These are phyloP conservation scores for Metarhizium guizhouense DNA, from an alignment of 2,329 filamentous ascomycete species.

Conservation along the genomic window DNA sequence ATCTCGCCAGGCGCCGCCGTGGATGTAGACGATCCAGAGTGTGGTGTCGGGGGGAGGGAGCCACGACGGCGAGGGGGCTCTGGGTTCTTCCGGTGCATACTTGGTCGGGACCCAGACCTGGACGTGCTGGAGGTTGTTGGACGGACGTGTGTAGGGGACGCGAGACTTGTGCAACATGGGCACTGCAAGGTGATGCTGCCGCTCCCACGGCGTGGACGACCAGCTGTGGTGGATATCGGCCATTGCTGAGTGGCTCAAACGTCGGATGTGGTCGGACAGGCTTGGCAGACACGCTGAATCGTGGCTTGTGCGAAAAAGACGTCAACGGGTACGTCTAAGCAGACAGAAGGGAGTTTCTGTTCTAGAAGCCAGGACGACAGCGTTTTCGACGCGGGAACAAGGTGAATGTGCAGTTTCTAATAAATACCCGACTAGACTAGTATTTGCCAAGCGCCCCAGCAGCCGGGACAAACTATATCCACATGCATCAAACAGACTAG, in stretches of 20 bases:
- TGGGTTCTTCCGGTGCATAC: neutral
- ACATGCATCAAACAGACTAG: too few species aligned
- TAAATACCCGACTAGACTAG: too few species aligned
- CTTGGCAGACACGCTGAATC: too few species aligned
- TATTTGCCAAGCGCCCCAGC: too few species aligned
- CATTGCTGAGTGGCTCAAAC: neutral
- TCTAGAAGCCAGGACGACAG: too few species aligned
- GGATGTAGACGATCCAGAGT: constrained; percentile 14
- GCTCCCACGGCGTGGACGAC: constrained; percentile 2
- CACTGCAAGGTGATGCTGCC: neutral
- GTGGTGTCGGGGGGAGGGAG: constrained; percentile 1
- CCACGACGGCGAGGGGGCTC: constrained; percentile 2
- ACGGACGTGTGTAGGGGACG: constrained; percentile 2
- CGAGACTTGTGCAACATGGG: constrained; percentile 8
- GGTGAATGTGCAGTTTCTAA: too few species aligned
- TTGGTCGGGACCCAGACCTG: constrained; percentile 5
- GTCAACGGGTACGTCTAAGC: too few species aligned
- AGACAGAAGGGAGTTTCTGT: too few species aligned
- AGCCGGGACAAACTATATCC: too few species aligned
- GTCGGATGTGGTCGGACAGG: neutral
- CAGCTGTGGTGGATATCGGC: constrained; percentile 1
- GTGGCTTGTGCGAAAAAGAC: too few species aligned
- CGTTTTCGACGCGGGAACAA: too few species aligned
- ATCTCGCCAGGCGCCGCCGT: constrained; percentile 19
- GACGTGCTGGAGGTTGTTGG: constrained; percentile 5